Conservation (phyloP, 352 stramenopile species). For the Phytophthora pinifolia region DNA sequence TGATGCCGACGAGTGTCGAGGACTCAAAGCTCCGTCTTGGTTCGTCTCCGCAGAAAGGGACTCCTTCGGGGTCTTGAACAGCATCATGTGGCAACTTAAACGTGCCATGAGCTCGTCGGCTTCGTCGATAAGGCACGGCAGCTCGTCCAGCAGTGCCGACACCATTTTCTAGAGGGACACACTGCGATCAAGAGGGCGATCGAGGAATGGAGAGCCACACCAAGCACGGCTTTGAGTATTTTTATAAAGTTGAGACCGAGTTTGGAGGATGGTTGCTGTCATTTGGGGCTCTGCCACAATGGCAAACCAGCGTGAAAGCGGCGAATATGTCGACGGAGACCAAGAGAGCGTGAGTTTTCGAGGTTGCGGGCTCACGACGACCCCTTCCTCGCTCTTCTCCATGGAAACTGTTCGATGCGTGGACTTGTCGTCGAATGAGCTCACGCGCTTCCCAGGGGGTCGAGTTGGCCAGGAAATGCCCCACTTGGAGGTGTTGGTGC, state of each 20-base stretch:
- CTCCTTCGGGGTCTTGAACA: conserved; percentile 21
- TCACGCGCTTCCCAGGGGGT: conserved; percentile 59
- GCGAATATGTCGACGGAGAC: conserved; percentile 21
- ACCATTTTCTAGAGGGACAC: conserved; percentile 33
- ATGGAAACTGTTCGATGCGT: conserved; percentile 52
- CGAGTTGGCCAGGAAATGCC: conserved; percentile 43
- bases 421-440: conserved; percentile 60
- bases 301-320: conserved; percentile 12
- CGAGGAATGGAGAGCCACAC: not conserved
- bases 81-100: conserved; percentile 39
- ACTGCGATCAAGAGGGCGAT: not conserved
- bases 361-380: conserved; percentile 29
- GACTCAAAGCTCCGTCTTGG: conserved; percentile 7
- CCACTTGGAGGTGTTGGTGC: conserved; percentile 48
- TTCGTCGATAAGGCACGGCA: conserved; percentile 62
- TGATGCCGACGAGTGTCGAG: not conserved
- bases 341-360: conserved; percentile 43
- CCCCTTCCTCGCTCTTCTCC: conserved; percentile 52
- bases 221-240: conserved; percentile 16
- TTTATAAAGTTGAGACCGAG: conserved; percentile 15
- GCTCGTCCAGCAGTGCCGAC: conserved; percentile 58
- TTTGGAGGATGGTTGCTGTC: not conserved
- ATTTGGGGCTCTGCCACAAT: conserved; percentile 6
- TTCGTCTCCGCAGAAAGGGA: conserved; percentile 1
- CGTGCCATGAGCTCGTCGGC: conserved; percentile 57